Evolutionary conservation across 192 early-diverging fungal species (phyloP), one percentile per base, ranked within the genome.

Genomic region (Backusella morwellensis): DNA sequence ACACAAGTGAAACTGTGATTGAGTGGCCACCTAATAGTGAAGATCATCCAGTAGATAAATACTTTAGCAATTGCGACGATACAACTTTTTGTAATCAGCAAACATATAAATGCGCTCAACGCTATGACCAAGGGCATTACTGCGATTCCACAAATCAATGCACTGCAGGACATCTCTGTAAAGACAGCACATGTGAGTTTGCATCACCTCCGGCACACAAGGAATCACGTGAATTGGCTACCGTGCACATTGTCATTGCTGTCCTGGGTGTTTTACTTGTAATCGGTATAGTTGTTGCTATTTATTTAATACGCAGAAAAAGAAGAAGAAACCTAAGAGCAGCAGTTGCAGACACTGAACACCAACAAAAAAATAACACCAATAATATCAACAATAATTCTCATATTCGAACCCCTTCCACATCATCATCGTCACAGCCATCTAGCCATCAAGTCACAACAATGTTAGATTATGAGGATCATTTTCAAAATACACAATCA

Each of bases 111-210:
- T 63, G 56, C 3, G 56, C 14, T 14, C 23, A 26, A 29, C 21
- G 56, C 21, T 63, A 63, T 29, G 56, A 26, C 4, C 56, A 63
- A 63, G 56, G 56, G 8, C 56, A 63, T 63, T 63, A 63, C 56
- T 63, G 56, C 23, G 56, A 63, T 63, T 63, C 56, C 11, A 63
- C 56, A 63, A 63, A 63, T 29, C 56, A 63, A 63, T 63, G 56
- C 23, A 63, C 23, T 63, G 21, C 56, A 63, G 56, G 56, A 29
- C 56, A 63, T 26, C 56, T 29, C 56, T 63, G 56, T 63, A 29
- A 29, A 63, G 56, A 63, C 26, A 63, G 56, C 56, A 63, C 56
- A 63, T 63, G 56, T 11, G 56, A 63, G 23, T 63, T 63, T 63
- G 56, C 56, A 26, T 63, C 56, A 63, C 29, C 56, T 23, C 23